Percentiles rank a stretch among this genome's conserved stretches.
Evolutionary conservation across 2,329 filamentous ascomycete genomes (phyloP).

Genomic region (Pseudogymnoascus destructans): DNA sequence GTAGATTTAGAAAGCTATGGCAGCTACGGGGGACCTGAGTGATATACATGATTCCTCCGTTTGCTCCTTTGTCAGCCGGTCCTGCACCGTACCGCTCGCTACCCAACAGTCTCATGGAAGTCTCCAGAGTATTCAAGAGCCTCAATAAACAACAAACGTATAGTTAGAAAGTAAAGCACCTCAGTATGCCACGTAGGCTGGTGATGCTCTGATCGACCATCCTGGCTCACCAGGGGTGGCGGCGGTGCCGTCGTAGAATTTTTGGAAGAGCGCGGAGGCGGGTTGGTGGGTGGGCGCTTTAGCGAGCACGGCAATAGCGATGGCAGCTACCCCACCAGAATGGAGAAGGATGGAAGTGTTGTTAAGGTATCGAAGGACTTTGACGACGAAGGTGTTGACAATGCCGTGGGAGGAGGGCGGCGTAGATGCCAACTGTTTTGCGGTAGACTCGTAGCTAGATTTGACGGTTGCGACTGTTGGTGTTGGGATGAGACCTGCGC

Average conservation of each 20-base stretch:
- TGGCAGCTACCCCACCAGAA: conserved; percentile 37
- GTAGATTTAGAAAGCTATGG: too few relatives aligned
- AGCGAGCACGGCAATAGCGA: conserved; percentile 42
- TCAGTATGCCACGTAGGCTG: conserved; percentile 41
- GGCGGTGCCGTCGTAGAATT: conserved; percentile 40
- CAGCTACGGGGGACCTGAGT: too few relatives aligned
- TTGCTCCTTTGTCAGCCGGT: too few relatives aligned
- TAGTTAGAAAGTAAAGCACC: conserved; percentile 43
- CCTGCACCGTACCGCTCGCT: too few relatives aligned
- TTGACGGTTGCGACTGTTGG: conserved; percentile 34
- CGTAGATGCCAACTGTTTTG: conserved; percentile 47
- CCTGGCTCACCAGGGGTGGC: conserved; percentile 28
- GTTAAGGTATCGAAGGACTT: conserved; percentile 41
- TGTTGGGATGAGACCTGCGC: conserved; percentile 33
- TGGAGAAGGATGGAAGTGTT: conserved; percentile 43
- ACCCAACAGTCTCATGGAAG: too few relatives aligned
- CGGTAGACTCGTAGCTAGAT: conserved; percentile 30
- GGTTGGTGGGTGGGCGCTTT: conserved; percentile 43
- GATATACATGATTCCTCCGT: too few relatives aligned
- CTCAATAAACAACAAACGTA: too few relatives aligned
- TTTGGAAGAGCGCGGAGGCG: conserved; percentile 42
- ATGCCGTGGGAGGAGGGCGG: conserved; percentile 41
- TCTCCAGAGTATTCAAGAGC: too few relatives aligned
- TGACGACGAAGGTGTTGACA: conserved; percentile 45
- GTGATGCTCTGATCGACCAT: conserved; percentile 39